These are phyloP conservation scores for Echeveria elegans DNA, from an alignment of 164 flowering plant species.

Conservation along the genomic window DNA sequence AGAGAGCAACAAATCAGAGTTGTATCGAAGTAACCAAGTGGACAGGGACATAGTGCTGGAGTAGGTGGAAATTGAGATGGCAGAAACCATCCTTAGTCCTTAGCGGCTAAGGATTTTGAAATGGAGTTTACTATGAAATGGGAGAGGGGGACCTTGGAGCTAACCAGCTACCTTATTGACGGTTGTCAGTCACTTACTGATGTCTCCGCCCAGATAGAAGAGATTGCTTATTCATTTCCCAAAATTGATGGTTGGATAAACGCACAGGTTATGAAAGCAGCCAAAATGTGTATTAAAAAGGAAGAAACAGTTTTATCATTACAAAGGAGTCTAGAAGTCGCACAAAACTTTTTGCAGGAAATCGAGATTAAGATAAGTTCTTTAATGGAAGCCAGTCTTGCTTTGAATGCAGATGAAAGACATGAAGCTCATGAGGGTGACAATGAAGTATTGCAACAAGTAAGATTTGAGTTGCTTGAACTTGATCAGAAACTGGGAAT, in stretches of 20 bases:
- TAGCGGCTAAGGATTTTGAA: constrained; percentile 46
- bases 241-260: constrained; percentile 28
- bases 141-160: constrained; percentile 69
- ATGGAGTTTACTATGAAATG: constrained; percentile 32
- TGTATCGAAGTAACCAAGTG: constrained; percentile 27
- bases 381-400: constrained; percentile 62
- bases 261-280: constrained; percentile 59
- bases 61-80: constrained; percentile 62
- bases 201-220: constrained; percentile 51
- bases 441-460: constrained; percentile 24
- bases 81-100: constrained; percentile 44
- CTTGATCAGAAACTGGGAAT: constrained; percentile 22
- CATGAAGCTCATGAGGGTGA: constrained; percentile 21
- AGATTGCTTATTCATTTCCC: constrained; percentile 52
- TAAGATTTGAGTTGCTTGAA: constrained; percentile 27
- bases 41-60: constrained; percentile 42
- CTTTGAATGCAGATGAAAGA: constrained; percentile 45
- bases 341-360: constrained; percentile 39
- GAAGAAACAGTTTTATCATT: constrained; percentile 46
- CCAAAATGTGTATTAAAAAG: constrained; percentile 43
- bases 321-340: constrained; percentile 51
- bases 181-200: constrained; percentile 62
- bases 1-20: constrained; percentile 31
- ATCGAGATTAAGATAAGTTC: constrained; percentile 52
- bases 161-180: constrained; percentile 56